These are phyloP conservation scores for Dipteronia dyeriana DNA, from an alignment of 345 rosid species.

Conservation along the genomic window DNA sequence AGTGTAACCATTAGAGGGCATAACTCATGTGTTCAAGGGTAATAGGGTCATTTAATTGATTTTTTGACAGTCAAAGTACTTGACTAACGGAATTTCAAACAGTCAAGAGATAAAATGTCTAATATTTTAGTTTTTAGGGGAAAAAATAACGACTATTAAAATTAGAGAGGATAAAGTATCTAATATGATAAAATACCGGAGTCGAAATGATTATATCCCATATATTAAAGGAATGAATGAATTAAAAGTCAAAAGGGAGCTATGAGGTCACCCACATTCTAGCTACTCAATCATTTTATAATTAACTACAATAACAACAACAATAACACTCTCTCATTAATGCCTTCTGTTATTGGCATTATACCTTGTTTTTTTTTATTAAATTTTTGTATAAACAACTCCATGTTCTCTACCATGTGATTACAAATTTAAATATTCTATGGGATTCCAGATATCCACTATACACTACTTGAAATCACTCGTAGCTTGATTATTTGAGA, in stretches of 20 bases:
- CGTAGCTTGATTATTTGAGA: no score
- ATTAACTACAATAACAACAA: slow-evolving; percentile 1
- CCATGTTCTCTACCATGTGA: slow-evolving; percentile 35
- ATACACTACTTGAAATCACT: background rate
- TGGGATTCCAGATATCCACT: background rate
- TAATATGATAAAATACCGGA: no score
- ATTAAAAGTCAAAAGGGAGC: slow-evolving; percentile 5
- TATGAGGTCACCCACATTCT: slow-evolving; percentile 27
- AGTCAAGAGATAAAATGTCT: no score
- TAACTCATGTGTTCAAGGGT: no score
- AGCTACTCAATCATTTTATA: slow-evolving; percentile 15
- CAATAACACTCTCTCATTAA: slow-evolving; percentile 13
- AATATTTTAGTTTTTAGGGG: no score
- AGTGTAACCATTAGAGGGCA: no score
- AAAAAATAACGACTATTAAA: no score
- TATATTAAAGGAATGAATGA: background rate
- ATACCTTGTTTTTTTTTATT: slow-evolving; percentile 1
- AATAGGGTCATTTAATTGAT: no score
- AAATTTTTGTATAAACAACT: background rate
- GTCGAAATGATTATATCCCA: no score
- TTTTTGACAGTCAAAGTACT: no score
- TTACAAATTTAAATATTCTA: slow-evolving; percentile 5
- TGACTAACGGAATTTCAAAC: no score
- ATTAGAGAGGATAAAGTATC: no score
- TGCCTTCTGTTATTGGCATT: slow-evolving; percentile 12